phyloP scores from a whole-genome alignment of 495 filamentous ascomycete species.

The Talaromyces borbonicus region DNA sequence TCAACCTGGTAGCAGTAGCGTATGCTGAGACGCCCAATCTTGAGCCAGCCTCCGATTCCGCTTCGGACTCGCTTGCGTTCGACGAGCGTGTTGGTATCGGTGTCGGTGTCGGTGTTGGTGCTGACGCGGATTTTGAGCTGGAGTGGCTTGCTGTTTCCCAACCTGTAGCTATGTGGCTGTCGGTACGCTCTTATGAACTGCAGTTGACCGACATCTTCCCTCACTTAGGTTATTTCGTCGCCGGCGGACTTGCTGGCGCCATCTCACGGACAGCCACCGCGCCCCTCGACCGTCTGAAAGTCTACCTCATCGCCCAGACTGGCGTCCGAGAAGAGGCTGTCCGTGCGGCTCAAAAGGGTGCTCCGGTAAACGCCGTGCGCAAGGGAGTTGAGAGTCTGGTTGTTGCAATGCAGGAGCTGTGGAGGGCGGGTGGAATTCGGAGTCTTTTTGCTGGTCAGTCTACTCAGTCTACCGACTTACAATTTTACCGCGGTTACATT shows the following conservation, averaged over 20 bases:
- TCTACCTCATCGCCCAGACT: conserved; percentile 92
- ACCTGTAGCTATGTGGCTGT: conserved; percentile 39
- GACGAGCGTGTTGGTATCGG: conserved; percentile 17
- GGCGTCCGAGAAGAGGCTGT: conserved; percentile 48
- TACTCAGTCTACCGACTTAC: too few species aligned
- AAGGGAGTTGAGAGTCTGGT: conserved; percentile 57
- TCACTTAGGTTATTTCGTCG: conserved; percentile 90
- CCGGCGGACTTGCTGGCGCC: conserved; percentile 84
- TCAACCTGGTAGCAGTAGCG: conserved; percentile 30
- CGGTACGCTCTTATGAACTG: conserved; percentile 40
- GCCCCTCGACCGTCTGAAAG: conserved; percentile 91
- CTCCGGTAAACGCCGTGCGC: conserved; percentile 54
- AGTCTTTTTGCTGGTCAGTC: conserved; percentile 87
- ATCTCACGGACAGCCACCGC: conserved; percentile 90
- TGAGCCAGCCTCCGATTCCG: conserved; percentile 12
- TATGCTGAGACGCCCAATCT: conserved; percentile 24
- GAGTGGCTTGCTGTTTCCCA: conserved; percentile 37
- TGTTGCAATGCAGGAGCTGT: conserved; percentile 64
- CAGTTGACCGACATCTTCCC: conserved; percentile 56
- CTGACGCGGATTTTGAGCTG: conserved; percentile 32
- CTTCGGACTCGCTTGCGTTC: conserved; percentile 11
- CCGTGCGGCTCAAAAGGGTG: conserved; percentile 60
- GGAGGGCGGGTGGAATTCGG: conserved; percentile 77
- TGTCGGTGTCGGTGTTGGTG: conserved; percentile 18
- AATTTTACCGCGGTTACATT: too few species aligned